Evolutionary conservation across 2,329 filamentous ascomycete species (phyloP).

Genomic region (Cercospora zeae-maydis): DNA sequence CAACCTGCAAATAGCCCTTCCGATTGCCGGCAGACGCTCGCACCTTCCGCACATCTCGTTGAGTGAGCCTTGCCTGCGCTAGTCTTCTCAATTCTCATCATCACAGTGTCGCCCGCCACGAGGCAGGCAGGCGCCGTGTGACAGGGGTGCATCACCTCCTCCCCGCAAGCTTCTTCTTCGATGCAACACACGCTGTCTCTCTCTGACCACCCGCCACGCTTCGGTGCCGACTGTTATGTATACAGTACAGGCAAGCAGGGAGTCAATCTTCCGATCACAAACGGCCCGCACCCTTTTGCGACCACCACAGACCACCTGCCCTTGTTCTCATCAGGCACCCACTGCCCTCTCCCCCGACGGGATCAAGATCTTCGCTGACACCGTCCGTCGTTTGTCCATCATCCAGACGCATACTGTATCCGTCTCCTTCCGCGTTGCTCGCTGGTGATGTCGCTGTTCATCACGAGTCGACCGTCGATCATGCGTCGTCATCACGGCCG

Average conservation of each 20-base stretch:
- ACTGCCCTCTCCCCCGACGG: background rate
- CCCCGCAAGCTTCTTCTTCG: constrained; percentile 2
- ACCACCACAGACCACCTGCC: background rate
- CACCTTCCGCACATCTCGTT: background rate
- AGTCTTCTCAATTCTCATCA: too few species aligned
- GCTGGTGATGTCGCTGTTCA: background rate
- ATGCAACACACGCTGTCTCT: background rate
- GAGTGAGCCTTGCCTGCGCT: background rate
- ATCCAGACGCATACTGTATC: too few species aligned
- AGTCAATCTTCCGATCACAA: background rate
- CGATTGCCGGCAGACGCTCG: background rate
- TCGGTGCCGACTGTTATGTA: background rate
- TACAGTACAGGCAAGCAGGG: too few species aligned
- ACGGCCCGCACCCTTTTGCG: constrained; percentile 1
- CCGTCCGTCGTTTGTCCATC: too few species aligned
- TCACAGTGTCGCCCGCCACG: background rate
- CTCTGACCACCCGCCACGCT: background rate
- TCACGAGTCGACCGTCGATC: background rate
- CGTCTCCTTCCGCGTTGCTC: background rate
- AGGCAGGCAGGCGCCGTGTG: too few species aligned
- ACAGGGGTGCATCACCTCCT: background rate
- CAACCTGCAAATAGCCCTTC: background rate
- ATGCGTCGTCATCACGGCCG: background rate
- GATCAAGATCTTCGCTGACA: background rate
- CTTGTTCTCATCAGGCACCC: background rate